phyloP scores from a whole-genome alignment of 345 rosid species.

The Cardamine chenopodiifolia region DNA sequence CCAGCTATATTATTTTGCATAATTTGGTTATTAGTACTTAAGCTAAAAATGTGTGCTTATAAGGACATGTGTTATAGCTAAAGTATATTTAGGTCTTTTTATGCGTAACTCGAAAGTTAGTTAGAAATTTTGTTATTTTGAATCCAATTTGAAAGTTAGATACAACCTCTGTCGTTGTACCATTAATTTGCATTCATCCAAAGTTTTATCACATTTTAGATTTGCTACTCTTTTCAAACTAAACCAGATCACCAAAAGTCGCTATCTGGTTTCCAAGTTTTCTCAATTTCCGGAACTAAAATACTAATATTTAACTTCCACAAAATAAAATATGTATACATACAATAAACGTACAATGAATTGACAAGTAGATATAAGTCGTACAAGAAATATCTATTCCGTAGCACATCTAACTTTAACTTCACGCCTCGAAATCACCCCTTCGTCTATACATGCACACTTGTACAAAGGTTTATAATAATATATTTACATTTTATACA shows the following conservation, averaged over 20 bases:
- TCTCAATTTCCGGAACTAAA: not conserved
- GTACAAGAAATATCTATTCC: slow-evolving; percentile 11
- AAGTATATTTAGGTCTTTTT: not conserved
- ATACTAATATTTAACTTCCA: not conserved
- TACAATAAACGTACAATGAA: not conserved
- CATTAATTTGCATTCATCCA: slow-evolving; percentile 13
- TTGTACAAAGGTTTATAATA: not conserved
- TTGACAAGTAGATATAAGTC: slow-evolving; percentile 3
- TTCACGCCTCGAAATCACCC: slow-evolving; percentile 22
- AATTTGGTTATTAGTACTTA: not conserved
- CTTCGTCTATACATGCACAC: not conserved
- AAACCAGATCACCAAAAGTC: slow-evolving; percentile 19
- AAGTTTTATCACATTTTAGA: not conserved
- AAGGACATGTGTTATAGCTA: not conserved
- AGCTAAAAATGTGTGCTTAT: not conserved
- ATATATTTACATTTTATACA: not conserved
- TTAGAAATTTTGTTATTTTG: slow-evolving; percentile 1
- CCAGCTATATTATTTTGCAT: not conserved
- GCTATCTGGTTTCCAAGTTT: not conserved
- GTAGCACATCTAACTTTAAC: slow-evolving; percentile 19
- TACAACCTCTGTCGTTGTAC: slow-evolving; percentile 2
- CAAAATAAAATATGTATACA: not conserved
- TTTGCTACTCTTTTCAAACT: slow-evolving; percentile 11
- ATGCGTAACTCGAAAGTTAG: slow-evolving; percentile 9
- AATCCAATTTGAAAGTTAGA: slow-evolving; percentile 28